Base-by-base conservation (phyloP, 2,329 filamentous ascomycete species). In the Colletotrichum godetiae region DNA sequence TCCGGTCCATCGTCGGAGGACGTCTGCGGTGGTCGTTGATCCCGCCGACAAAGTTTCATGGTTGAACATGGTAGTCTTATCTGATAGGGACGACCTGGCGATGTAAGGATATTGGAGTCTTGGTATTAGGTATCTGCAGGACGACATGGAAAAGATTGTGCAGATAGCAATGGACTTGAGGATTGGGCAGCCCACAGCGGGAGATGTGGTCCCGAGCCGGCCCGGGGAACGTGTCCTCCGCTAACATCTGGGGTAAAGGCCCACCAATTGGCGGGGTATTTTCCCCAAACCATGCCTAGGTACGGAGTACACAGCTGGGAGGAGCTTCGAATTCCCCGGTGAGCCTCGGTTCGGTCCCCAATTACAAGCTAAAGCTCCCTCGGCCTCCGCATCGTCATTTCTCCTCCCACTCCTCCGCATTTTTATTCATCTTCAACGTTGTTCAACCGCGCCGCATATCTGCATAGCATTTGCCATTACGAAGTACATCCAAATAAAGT, bases 221-320 rank as follows among this genome's bases (percentile, higher is more conserved):
- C 22, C 57, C 29, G 58, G 64, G 64, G 65, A 59, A 13, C 10
- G 22, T 56, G 66, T 69, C n/a, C 11, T 11, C 53, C 70, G 24
- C 70, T 70, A 60, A 46, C 60, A 70, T 65, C 60, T 60, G 67
- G 70, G 70, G 70, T 65, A 72, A 5, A 55, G 19, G 37, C 55
- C 70, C 70, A n/a, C 60, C 59, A 24, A 31, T 46, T 70, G 49
- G 24, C 62, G 27, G 29, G 24, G 60, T 49, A 49, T 7, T 42
- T 42, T 6, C 37, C 35, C 35, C 35, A 37, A 37, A 37, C 13
- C 13, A 37, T 37, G 19, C 5, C 5, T 19, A 6, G 19, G 11
- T 11, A 35, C 33, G 6, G 33, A 5, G 33, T 35, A 35, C 33
- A 35, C 10, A 42, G 37, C 37, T 42, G 15, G 15, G 37, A 13